Evolutionary conservation across 108 stramenopile species (phyloP), one percentile per base, ranked within the genome.

Genomic region (Conticribra guillardii): DNA sequence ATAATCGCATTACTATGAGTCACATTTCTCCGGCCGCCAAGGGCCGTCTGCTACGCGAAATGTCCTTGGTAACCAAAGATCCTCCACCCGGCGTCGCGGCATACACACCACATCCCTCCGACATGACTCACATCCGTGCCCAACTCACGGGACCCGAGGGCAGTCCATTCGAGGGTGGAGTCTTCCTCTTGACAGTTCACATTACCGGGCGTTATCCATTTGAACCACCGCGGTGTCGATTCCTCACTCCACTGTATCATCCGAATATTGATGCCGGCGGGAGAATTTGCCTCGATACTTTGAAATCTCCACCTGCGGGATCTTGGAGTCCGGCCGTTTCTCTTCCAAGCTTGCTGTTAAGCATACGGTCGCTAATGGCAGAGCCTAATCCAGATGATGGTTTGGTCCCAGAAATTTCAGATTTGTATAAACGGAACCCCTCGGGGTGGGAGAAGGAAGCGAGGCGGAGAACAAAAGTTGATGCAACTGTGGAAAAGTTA

Each of bases 381-480:
- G 75, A 85, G 55, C 89, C 89, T 0, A 90, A 90, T 59, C 84
- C 85, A 4, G 89, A 90, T 77, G 89, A 90, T 62, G 89, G 87
- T 21, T 60, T 90, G 44, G 85, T 87, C 30, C 89, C 89, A 0
- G 87, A 88, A 28, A 89, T 87, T 55, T 72, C 84, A 44, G 84
- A 84, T 11, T 26, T 69, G 48, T 82, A 79, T 44, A 79, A 79
- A 45, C 71, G 67, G 21, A 46, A 79, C 29, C 60, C 61, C 1
- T 33, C 27, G 15, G 60, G 50, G 44, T 82, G 74, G 75, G 65
- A 45, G 53, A 37, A 30, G 26, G 76, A 82, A 65, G 82, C 82
- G 22, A 73, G 59, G 33, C 27, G 45, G 26, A 59, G 71, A 57
- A 74, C 82, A 17, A 48, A 60, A 47, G 19, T 17, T 52, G 82